Percentiles rank a stretch among this genome's conserved stretches.
Conservation (phyloP, 306 rosid genomes). For the Cucumis hystrix region DNA sequence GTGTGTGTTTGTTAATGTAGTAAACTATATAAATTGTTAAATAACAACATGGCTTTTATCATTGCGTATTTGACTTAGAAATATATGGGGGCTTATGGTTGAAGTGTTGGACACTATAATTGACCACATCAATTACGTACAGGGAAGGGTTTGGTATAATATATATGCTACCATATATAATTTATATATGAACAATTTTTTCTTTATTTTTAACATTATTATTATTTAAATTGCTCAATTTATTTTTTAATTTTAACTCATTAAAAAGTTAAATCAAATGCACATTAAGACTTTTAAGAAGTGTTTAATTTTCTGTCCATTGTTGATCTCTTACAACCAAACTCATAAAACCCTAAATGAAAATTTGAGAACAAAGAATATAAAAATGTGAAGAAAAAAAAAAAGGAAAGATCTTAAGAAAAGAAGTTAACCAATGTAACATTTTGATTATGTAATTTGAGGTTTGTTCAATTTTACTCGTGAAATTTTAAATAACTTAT, state of each 20-base stretch:
- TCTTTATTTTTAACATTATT: too few relatives aligned
- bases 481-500: too few relatives aligned
- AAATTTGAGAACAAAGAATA: neutral
- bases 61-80: constrained; percentile 8
- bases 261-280: neutral
- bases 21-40: constrained; percentile 2
- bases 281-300: too few relatives aligned
- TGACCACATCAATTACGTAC: neutral
- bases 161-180: neutral
- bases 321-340: neutral
- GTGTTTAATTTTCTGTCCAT: too few relatives aligned
- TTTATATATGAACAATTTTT: neutral
- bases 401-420: too few relatives aligned
- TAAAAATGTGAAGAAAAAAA: too few relatives aligned
- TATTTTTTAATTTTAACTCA: neutral
- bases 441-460: too few relatives aligned
- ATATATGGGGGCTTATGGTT: neutral
- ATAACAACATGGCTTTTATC: neutral
- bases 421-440: too few relatives aligned
- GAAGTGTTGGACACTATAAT: neutral
- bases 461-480: too few relatives aligned
- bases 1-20: neutral
- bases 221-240: too few relatives aligned
- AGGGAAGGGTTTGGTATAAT: neutral
- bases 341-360: neutral